Evolutionary conservation across 1,139 yeast species (phyloP), one percentile per base, ranked within the genome.

Genomic region (Candida albicans): DNA sequence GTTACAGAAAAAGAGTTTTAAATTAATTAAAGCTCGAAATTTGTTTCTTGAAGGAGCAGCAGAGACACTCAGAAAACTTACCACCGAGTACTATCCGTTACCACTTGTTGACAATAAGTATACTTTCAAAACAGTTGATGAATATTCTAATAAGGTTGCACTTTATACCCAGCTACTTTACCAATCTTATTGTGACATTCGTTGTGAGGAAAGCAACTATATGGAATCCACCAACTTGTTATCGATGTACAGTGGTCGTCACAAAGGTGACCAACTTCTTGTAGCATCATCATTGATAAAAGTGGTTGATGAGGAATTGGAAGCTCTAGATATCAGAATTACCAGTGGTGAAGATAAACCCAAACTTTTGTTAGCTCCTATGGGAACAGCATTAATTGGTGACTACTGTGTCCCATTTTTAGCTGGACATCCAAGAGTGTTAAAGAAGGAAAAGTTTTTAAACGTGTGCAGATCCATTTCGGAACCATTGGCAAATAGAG

Each of bases 191-290:
- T n/a, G 13, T 11, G 11, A 13, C 10, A 3, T 33, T 5, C 7
- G 11, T 12, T 12, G 13, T 25, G 39, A 37, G 22, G 12, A 12
- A 28, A 15, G 9, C 31, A 37, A 49, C 2, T 51, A 51, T 44
- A 55, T 37, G 37, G 39, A 40, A 15, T 51, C 55, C 6, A 14
- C 12, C 13, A 31, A 37, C 10, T 30, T 30, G 27, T 13, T 31
- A 13, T 12, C 34, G 4, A 11, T 37, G 4, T 37, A 12, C 11
- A n/a, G 24, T 18, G 26, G 29, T 31, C 29, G 34, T 24, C 12
- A 14, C 11, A 56, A 51, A 41, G 70, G 70, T n/a, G 8, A 8
- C 18, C 25, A 26, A 12, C 8, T 13, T 14, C 15, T 33, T 10
- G 12, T 32, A 8, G 25, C 32, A 11, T 27, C 32, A 5, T 8